A percentile compares a stretch with the other conserved stretches of the same genome.
These are phyloP conservation scores for Coemansia sp. DNA, from an alignment of 192 early-diverging fungal species.

Conservation along the genomic window DNA sequence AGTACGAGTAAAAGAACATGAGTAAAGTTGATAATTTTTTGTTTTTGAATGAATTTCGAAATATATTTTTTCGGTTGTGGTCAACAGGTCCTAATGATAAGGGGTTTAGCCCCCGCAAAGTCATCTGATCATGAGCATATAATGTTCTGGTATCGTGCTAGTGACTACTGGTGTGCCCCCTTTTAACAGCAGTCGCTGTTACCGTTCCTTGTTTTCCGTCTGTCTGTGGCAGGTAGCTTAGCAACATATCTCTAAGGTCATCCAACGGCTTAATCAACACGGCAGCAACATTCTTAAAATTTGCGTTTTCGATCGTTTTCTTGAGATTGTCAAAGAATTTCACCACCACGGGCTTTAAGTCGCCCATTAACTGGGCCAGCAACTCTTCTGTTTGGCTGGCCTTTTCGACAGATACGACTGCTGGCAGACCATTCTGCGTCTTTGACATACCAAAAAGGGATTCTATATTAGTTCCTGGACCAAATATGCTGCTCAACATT, in stretches of 20 bases:
- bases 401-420: not conserved
- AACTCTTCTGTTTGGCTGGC: not conserved
- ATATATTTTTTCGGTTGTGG: not conserved
- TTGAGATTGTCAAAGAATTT: slow-evolving; percentile 20
- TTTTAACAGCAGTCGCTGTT: too few relatives aligned
- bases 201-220: too few relatives aligned
- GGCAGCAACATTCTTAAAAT: slow-evolving; percentile 21
- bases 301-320: slow-evolving; percentile 12
- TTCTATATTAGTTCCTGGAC: not conserved
- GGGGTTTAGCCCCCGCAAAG: too few relatives aligned
- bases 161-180: too few relatives aligned
- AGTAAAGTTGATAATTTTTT: too few relatives aligned
- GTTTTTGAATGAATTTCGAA: not conserved
- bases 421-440: not conserved
- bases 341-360: slow-evolving; percentile 14
- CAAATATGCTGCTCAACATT: not conserved
- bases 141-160: too few relatives aligned
- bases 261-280: slow-evolving; percentile 26
- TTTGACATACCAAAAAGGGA: not conserved
- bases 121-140: too few relatives aligned
- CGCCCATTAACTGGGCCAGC: slow-evolving; percentile 19
- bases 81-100: not conserved
- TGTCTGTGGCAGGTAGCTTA: slow-evolving; percentile 21
- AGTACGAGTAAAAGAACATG: too few relatives aligned
- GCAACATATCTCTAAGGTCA: slow-evolving; percentile 24